Evolutionary conservation across 1,139 yeast genomes (phyloP), one percentile per base, ranked within the genome.

Genomic region (Protomyces gravidus): DNA sequence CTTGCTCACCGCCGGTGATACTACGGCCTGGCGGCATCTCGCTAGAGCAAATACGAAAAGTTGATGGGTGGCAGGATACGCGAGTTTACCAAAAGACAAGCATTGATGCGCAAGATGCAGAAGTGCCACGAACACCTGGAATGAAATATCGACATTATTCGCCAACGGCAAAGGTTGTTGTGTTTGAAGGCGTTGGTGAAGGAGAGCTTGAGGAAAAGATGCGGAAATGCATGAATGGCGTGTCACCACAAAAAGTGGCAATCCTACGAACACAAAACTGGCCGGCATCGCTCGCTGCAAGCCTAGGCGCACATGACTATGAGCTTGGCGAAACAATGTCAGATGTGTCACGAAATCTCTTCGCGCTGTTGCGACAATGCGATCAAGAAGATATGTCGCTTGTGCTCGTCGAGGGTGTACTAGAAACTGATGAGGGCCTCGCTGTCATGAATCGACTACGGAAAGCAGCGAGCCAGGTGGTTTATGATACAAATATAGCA

Each of bases 71-170:
- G 36, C 90, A 97, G 97, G 67, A 72, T 5, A 69, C 82, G 55
- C 79, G 88, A 1, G 71, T 80, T 1, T 74, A 86, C 76, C 46
- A 53, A 21, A 28, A 45, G 27, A 36, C 55, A 7, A 21, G 36
- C 9, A 33, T 47, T 17, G 36, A 25, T 17, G 30, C 39, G 13
- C 11, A 32, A 6, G 67, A 77, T 23, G 71, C 77, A 56, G 96
- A 86, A 67, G 78, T 83, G 0, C 97, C 90, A 0, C 80, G 86
- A 66, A 92, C 98, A 0, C 98, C 98, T 0, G 98, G 98, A 0
- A 92, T 92, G 98, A 92, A 92, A 69, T 92, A 92, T 70, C 83
- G 88, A 66, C 98, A 92, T 71, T 92, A 92, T 71, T 87, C 97
- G 0, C 98, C 98, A 1, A 79, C 80, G 2, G 96, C 97, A 0